These are phyloP conservation scores for Euphorbia corollata DNA, from an alignment of 441 rosid species.

Conservation along the genomic window DNA sequence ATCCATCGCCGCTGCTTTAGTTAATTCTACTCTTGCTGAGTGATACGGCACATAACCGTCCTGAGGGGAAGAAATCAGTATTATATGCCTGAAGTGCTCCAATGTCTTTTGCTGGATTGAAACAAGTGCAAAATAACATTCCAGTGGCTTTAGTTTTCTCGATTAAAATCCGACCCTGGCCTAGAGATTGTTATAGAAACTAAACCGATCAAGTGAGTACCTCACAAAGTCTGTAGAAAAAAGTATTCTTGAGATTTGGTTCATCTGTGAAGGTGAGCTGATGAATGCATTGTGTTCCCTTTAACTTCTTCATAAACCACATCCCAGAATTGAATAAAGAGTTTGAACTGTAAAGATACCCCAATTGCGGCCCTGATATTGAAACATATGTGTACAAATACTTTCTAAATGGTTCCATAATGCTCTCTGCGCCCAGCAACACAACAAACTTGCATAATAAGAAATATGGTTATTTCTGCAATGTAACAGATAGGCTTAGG, in stretches of 20 bases:
- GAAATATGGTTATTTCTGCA: no score
- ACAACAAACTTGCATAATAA: no score
- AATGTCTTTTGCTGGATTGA: constrained; percentile 67
- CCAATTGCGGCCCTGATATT: constrained; percentile 86
- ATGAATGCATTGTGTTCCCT: constrained; percentile 84
- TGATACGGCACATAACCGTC: constrained; percentile 98
- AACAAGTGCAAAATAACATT: constrained; percentile 12
- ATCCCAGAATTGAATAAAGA: constrained; percentile 85
- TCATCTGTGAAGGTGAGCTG: constrained; percentile 93
- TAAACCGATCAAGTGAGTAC: constrained; percentile 28
- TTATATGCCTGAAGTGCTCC: constrained; percentile 57
- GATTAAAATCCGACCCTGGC: no score
- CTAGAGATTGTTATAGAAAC: no score
- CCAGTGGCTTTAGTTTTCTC: background rate
- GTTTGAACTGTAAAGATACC: constrained; percentile 89
- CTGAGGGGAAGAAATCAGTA: constrained; percentile 84
- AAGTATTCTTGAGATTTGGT: constrained; percentile 62
- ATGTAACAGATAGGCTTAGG: no score
- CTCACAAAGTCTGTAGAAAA: constrained; percentile 79
- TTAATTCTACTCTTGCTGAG: constrained; percentile 80
- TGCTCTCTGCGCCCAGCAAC: constrained; percentile 43
- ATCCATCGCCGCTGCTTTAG: constrained; percentile 66
- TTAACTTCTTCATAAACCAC: constrained; percentile 86
- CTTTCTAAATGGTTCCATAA: constrained; percentile 72
- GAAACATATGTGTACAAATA: constrained; percentile 68